Conservation (phyloP, 768 basidiomycete species). For the Psilocybe azurescens region DNA sequence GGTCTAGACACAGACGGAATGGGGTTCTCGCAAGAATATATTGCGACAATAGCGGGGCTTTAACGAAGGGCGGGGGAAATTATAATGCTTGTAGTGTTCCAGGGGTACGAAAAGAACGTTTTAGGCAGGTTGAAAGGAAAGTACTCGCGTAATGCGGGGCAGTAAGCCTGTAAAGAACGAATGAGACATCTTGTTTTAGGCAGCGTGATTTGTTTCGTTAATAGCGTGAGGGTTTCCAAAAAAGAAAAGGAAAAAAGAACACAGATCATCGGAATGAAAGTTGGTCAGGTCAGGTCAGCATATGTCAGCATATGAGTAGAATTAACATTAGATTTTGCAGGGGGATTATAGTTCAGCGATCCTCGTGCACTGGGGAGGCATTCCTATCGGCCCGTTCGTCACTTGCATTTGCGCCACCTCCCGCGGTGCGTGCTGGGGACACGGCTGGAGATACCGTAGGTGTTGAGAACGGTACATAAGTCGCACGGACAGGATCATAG, state of each 20-base stretch:
- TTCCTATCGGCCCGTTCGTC: constrained; percentile 27
- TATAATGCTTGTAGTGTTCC: constrained; percentile 29
- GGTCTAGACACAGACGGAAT: constrained; percentile 27
- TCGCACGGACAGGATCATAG: constrained; percentile 58
- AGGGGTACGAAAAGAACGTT: constrained; percentile 26
- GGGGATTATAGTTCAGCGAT: constrained; percentile 15
- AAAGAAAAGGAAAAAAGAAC: constrained; percentile 18
- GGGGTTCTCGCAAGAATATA: constrained; percentile 26
- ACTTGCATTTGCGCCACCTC: constrained; percentile 20
- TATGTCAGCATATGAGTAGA: constrained; percentile 19
- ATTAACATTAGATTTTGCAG: constrained; percentile 22
- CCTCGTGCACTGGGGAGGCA: constrained; percentile 24
- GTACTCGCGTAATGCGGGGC: constrained; percentile 29
- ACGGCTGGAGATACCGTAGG: constrained; percentile 24
- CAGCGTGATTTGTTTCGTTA: constrained; percentile 34
- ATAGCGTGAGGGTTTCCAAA: constrained; percentile 27
- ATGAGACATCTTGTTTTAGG: constrained; percentile 31
- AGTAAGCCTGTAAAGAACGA: constrained; percentile 28
- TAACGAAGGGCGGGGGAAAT: constrained; percentile 28
- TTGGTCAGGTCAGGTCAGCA: constrained; percentile 8
- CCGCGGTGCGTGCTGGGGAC: constrained; percentile 20
- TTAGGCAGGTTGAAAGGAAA: constrained; percentile 36
- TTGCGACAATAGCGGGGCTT: constrained; percentile 30
- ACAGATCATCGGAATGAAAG: constrained; percentile 7
- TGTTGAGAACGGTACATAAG: constrained; percentile 41